phyloP scores from a whole-genome alignment of 345 rosid species.

The Psidium guajava region DNA sequence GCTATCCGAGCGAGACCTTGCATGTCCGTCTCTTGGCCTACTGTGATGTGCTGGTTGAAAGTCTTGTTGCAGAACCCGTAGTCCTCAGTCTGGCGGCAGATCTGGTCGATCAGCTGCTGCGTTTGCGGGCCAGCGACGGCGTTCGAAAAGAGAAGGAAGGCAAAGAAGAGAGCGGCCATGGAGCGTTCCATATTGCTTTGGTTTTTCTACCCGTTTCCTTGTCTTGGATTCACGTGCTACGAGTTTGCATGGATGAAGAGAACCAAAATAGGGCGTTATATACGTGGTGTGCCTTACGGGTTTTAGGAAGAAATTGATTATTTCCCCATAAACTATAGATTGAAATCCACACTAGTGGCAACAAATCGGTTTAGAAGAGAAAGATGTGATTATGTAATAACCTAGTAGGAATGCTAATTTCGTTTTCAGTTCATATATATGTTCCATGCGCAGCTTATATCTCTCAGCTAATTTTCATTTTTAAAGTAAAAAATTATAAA shows the following conservation, averaged over 20 bases:
- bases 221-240: too few species aligned
- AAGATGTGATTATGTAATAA: neutral
- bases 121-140: neutral
- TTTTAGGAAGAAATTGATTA: too few species aligned
- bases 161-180: neutral
- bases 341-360: too few species aligned
- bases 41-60: neutral
- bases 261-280: too few species aligned
- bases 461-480: neutral
- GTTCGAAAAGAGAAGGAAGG: neutral
- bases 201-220: neutral
- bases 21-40: neutral
- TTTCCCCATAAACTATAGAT: constrained; percentile 5
- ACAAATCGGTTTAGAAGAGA: too few species aligned
- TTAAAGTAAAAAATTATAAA: neutral
- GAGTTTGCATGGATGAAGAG: too few species aligned
- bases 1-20: neutral
- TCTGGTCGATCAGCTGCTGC: neutral
- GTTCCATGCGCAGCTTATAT: neutral
- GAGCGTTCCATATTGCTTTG: neutral
- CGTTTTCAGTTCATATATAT: neutral
- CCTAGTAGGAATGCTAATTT: neutral
- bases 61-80: neutral
- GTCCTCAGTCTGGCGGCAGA: neutral
- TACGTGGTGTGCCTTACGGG: too few species aligned